Evolutionary conservation across 164 flowering plant genomes (phyloP).

Genomic region (Malania oleifera): DNA sequence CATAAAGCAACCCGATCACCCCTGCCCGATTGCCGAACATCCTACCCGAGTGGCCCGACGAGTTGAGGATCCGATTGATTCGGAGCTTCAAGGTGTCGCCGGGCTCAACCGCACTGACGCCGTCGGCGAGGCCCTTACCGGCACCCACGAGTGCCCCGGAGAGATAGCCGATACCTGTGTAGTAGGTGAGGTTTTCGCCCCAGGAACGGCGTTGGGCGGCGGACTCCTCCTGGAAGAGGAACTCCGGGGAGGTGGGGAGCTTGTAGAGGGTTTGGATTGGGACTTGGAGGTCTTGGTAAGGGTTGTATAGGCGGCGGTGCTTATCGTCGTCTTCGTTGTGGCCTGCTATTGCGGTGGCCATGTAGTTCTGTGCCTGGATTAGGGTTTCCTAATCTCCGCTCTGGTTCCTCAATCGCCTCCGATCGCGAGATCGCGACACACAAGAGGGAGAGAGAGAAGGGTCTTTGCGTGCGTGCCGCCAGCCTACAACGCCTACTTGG

Average conservation of each 20-base stretch:
- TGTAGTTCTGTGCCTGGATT: background rate
- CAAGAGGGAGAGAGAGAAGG: background rate
- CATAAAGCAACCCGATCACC: constrained; percentile 63
- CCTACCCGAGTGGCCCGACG: constrained; percentile 68
- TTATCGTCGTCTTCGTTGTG: background rate
- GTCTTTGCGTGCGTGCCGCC: background rate
- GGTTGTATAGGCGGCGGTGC: constrained; percentile 60
- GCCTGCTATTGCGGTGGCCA: background rate
- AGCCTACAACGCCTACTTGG: too few relatives aligned
- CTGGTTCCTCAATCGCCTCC: background rate
- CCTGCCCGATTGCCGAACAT: constrained; percentile 64
- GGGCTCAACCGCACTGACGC: constrained; percentile 48
- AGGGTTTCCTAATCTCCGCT: background rate
- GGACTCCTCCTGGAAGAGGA: constrained; percentile 79
- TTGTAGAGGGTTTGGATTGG: constrained; percentile 55
- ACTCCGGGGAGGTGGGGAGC: constrained; percentile 83
- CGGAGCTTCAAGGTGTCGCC: constrained; percentile 71
- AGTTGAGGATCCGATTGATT: constrained; percentile 64
- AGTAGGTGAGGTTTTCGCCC: constrained; percentile 88
- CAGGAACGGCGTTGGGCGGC: constrained; percentile 67
- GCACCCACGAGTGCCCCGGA: constrained; percentile 62
- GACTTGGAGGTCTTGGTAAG: constrained; percentile 59
- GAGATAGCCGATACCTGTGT: constrained; percentile 78
- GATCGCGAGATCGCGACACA: background rate
- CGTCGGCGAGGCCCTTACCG: constrained; percentile 47